Conservation (phyloP, 768 basidiomycete genomes). For the Lactarius pseudohatsudake region DNA sequence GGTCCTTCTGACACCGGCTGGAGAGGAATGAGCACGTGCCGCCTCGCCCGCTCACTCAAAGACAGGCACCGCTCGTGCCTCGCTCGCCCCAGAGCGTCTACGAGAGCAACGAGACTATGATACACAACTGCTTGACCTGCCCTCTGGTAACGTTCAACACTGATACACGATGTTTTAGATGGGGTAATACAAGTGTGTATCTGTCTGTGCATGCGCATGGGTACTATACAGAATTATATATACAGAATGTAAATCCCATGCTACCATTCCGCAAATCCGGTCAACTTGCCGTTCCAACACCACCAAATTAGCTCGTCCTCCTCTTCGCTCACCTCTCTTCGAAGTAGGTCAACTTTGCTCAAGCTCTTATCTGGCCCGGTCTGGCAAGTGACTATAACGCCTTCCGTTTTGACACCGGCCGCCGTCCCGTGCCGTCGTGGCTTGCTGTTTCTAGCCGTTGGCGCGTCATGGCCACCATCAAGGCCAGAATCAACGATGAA, state of each 20-base stretch:
- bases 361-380: constrained; percentile 10
- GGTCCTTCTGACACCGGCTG: too few species aligned
- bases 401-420: constrained; percentile 38
- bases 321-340: constrained; percentile 35
- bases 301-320: constrained; percentile 55
- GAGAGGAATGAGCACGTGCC: too few species aligned
- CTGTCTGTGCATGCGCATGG: constrained; percentile 3
- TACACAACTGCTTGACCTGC: neutral
- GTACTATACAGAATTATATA: constrained; percentile 7
- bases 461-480: neutral
- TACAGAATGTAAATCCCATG: neutral
- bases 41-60: too few species aligned
- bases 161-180: neutral
- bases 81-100: too few species aligned
- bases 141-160: neutral
- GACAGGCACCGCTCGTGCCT: too few species aligned
- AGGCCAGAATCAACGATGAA: constrained; percentile 38
- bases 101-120: neutral
- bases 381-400: constrained; percentile 42
- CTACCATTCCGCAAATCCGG: constrained; percentile 50
- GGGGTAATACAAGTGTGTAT: constrained; percentile 6
- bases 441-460: constrained; percentile 32
- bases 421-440: constrained; percentile 16
- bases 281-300: constrained; percentile 50
- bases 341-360: neutral